Evolutionary conservation across 768 basidiomycete species (phyloP).

Genomic region (Podaxis sp.): DNA sequence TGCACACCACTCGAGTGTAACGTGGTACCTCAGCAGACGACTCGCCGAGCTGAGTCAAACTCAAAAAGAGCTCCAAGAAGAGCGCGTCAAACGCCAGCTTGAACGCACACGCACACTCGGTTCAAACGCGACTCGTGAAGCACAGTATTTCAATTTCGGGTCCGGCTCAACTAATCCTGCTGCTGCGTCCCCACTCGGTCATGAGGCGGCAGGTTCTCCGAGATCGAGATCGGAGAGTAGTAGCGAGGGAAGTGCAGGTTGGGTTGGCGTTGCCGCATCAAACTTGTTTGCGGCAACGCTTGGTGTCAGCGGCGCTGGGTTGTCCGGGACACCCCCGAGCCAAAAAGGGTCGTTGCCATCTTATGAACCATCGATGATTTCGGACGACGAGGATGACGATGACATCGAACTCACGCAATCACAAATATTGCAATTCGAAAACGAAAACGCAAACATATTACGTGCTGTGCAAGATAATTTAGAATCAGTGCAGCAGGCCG

Average conservation of each 20-base stretch:
- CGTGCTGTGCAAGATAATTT: constrained; percentile 82
- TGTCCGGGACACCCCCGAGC: constrained; percentile 14
- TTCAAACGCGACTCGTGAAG: constrained; percentile 68
- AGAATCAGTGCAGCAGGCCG: constrained; percentile 87
- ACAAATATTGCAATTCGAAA: constrained; percentile 90
- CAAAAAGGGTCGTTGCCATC: constrained; percentile 15
- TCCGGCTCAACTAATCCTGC: constrained; percentile 23
- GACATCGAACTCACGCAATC: constrained; percentile 80
- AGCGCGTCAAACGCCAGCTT: constrained; percentile 81
- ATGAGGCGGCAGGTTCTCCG: constrained; percentile 23
- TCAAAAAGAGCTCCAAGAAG: constrained; percentile 90
- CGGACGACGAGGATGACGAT: constrained; percentile 62
- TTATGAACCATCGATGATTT: constrained; percentile 29
- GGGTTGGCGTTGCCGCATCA: constrained; percentile 58
- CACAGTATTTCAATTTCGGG: constrained; percentile 33
- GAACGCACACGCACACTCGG: constrained; percentile 84
- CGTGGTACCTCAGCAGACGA: constrained; percentile 84
- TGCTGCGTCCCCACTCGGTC: constrained; percentile 15
- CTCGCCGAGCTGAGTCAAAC: constrained; percentile 74
- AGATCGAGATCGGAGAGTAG: constrained; percentile 22
- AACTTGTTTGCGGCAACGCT: constrained; percentile 60
- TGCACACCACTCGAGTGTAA: constrained; percentile 91
- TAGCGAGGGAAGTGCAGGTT: constrained; percentile 20
- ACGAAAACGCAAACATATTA: constrained; percentile 85
- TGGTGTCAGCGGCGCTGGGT: constrained; percentile 31